phyloP scores from a whole-genome alignment of 129 eudicot species.

The Lactuca saligna region DNA sequence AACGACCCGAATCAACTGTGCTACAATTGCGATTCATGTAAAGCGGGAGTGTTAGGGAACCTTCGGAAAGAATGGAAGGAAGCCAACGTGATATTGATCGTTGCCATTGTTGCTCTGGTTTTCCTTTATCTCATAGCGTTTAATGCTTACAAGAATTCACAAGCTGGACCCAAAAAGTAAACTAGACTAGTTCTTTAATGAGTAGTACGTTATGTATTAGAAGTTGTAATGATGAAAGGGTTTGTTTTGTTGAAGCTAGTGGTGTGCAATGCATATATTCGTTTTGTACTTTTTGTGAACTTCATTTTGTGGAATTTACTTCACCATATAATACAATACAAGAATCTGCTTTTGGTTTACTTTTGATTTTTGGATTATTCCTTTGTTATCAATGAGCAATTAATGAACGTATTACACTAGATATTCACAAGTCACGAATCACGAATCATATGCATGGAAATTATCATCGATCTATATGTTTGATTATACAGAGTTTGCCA shows the following conservation, averaged over 20 bases:
- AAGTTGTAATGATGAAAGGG: constrained; percentile 3
- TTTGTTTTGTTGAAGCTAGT: constrained; percentile 25
- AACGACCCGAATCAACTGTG: constrained; percentile 75
- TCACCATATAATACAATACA: constrained; percentile 31
- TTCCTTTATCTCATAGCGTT: constrained; percentile 81
- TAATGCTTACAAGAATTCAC: constrained; percentile 80
- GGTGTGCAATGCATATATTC: constrained; percentile 29
- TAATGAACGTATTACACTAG: not conserved
- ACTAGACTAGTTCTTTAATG: constrained; percentile 15
- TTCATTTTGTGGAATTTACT: constrained; percentile 28
- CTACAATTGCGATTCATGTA: constrained; percentile 86
- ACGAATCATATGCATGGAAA: not conserved
- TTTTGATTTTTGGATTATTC: constrained; percentile 23
- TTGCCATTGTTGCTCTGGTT: constrained; percentile 66
- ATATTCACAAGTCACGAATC: not conserved
- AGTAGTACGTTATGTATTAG: constrained; percentile 20
- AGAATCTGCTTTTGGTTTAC: constrained; percentile 31
- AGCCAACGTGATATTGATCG: constrained; percentile 68
- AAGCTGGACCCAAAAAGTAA: constrained; percentile 40
- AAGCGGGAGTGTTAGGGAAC: constrained; percentile 82
- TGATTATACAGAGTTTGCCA: too few species aligned
- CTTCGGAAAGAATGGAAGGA: constrained; percentile 85
- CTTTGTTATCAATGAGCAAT: constrained; percentile 11
- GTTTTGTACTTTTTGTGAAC: constrained; percentile 17
- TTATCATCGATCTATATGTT: not conserved